These are phyloP conservation scores for Trifolium fragiferum DNA, from an alignment of 306 rosid species.

Conservation along the genomic window DNA sequence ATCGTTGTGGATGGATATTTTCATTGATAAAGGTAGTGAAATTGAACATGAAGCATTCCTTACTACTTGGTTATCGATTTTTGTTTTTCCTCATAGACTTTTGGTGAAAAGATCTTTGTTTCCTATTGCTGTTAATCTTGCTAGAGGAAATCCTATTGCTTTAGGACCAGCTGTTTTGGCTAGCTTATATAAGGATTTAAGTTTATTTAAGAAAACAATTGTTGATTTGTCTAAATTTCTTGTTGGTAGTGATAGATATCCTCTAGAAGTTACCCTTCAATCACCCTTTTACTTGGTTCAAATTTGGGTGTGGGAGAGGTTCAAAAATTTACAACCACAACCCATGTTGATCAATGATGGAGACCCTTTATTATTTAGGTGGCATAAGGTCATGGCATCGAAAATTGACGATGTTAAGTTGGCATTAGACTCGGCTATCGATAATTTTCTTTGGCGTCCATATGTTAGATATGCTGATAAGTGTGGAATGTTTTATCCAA, in stretches of 20 bases:
- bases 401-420: constrained; percentile 42
- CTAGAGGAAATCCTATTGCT: constrained; percentile 51
- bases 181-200: constrained; percentile 56
- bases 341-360: neutral
- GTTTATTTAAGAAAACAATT: constrained; percentile 38
- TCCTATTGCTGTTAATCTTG: constrained; percentile 56
- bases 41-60: constrained; percentile 71
- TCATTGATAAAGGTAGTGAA: constrained; percentile 49
- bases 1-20: constrained; percentile 37
- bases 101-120: constrained; percentile 24
- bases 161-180: constrained; percentile 67
- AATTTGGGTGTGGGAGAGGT: constrained; percentile 71
- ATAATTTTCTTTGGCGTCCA: constrained; percentile 58
- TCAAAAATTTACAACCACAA: constrained; percentile 39
- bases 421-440: constrained; percentile 39
- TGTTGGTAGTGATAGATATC: neutral
- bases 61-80: constrained; percentile 52
- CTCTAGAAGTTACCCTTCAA: constrained; percentile 22
- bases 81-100: constrained; percentile 34
- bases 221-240: constrained; percentile 6
- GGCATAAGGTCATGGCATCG: constrained; percentile 43
- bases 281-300: constrained; percentile 67
- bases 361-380: constrained; percentile 47
- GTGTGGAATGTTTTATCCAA: constrained; percentile 31
- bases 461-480: constrained; percentile 41